Base-by-base conservation (phyloP, 2,329 filamentous ascomycete genomes). In the Alternaria tenuissima region DNA sequence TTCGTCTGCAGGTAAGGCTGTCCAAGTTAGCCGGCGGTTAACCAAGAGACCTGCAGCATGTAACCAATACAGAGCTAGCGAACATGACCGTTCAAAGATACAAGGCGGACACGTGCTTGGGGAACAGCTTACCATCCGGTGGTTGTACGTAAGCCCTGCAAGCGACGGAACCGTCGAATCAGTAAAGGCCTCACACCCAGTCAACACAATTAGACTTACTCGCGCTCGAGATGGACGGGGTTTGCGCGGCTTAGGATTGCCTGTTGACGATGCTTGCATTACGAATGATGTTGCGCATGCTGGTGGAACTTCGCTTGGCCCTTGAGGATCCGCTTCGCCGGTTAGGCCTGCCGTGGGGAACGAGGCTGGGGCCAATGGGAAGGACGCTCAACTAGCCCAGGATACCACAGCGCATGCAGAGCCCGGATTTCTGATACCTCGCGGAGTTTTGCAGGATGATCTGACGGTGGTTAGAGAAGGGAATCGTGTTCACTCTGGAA, bases 1-100 rank as follows among this genome's bases (percentile, higher is more conserved):
- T 74, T 59, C 77, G 77, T 49, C 81, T 79, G 65, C 82, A 84
- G 14, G 80, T 81, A 44, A 81, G 70, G 63, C 79, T 82, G 55
- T 26, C 30, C 20, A 20, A 12, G 60, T 70, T 57, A 71, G 70
- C 58, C 42, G 16, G 7, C 32, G 36, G 22, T 38, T 8, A 30
- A 49, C 32, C 16, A 28, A 1, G 14, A 28, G 20, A 18, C 6
- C 12, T 46, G 39, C 14, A 26, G 22, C 18, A 16, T 44, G 20
- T 1, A 39, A 3, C 32, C 63, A 8, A 24, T 53, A 24, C 22
- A 28, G 8, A 18, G 49, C 20, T 56, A 36, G 46, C 20, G 20
- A 38, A n/a, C 18, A 24, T 38, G 3, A n/a, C 20, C 14, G 14
- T 49, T 8, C 6, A 24, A n/a, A 12, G 54, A 56, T 20, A 36